Evolutionary conservation across 208 protist species (phyloP).

Genomic region (Crithidia mellificae): DNA sequence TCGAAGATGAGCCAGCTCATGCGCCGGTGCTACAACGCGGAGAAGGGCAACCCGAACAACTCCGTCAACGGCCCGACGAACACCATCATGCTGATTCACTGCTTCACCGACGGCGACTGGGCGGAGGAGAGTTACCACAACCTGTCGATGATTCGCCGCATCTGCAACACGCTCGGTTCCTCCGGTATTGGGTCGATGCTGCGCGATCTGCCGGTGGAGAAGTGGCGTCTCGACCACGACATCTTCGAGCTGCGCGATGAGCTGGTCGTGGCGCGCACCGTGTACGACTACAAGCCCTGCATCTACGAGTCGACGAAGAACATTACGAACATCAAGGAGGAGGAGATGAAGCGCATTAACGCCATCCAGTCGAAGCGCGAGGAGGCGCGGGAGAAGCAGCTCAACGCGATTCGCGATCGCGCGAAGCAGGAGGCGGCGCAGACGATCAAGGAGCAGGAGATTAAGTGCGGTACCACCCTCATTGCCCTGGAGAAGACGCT

Average conservation of each 20-base stretch:
- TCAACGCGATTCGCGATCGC: conserved; percentile 58
- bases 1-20: conserved; percentile 90
- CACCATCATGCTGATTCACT: conserved; percentile 83
- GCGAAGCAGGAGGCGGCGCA: conserved; percentile 74
- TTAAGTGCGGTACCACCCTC: conserved; percentile 73
- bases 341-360: conserved; percentile 81
- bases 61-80: conserved; percentile 72
- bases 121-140: conserved; percentile 89
- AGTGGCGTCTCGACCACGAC: conserved; percentile 92
- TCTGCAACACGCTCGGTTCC: conserved; percentile 81
- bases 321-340: conserved; percentile 88
- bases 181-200: conserved; percentile 82
- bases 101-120: conserved; percentile 77
- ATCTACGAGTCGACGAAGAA: conserved; percentile 84
- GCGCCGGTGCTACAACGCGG: conserved; percentile 87
- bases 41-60: conserved; percentile 83
- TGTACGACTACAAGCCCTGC: conserved; percentile 91
- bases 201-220: conserved; percentile 87
- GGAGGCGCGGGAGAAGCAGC: conserved; percentile 74
- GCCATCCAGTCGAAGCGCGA: conserved; percentile 82
- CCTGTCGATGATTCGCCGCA: conserved; percentile 81
- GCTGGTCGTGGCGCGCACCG: conserved; percentile 74
- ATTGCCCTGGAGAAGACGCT: conserved; percentile 76
- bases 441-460: conserved; percentile 83
- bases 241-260: conserved; percentile 88